Base-by-base conservation (phyloP, 345 rosid genomes). In the Draba incana region DNA sequence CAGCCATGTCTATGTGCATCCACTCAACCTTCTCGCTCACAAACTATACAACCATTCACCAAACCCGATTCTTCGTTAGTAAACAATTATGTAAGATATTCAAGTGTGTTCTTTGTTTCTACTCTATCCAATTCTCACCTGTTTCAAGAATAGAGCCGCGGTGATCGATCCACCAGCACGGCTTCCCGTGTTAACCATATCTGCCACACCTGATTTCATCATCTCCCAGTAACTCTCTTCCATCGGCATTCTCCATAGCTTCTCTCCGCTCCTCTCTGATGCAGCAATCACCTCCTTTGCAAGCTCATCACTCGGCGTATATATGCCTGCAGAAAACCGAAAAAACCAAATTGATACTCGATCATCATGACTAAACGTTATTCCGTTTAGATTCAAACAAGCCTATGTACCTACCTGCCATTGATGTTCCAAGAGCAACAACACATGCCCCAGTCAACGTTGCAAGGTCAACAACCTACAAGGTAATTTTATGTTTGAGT, bases 1-100 rank as follows among this genome's bases (percentile, higher is more conserved):
- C 99, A 38, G 99, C 97, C 54, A 90, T 67, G 84, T 93, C 99
- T 42, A 93, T 87, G 82, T 91, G 99, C 98, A 94, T 91, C 99
- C 99, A 94, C 31, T 89, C 90, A 38, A 89, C 92, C 76, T 86
- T 85, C 58, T 89, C 97, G 48, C 71, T 68, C 7, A 94, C 92
- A 79, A 87, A 94, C 99, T 94, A 31, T 31, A 90, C 78, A 73
- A 58, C 71, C 62, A 58, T 66, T 67, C 12, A 66, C 43, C 53
- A 69, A 20, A 69, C 45, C 69, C 58, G 13, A 27, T 53, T 52
- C 50, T 74, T 60, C 20, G 14, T 72, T 65, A 72, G 58, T 63
- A 4, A 49, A 65, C 12, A 30, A 6, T 23, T 38, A 10, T 46
- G 9, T 9, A 23, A 35, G 42, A 31, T 72, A 24, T 7, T 23